phyloP scores from a whole-genome alignment of 495 filamentous ascomycete species.

The Xylaria cubensis region DNA sequence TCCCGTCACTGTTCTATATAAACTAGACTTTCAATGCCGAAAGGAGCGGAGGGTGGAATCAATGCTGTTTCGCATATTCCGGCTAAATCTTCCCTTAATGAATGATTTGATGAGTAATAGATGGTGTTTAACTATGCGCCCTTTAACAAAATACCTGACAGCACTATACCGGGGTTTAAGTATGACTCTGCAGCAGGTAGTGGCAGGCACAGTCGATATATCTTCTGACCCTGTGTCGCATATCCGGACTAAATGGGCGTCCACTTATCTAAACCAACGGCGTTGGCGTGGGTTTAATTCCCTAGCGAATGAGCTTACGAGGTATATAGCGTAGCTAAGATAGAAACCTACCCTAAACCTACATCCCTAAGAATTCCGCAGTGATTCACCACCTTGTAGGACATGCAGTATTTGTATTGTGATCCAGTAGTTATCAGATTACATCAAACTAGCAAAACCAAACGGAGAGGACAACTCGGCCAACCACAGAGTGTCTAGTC shows the following conservation, averaged over 20 bases:
- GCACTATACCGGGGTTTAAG: background rate
- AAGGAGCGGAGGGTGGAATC: constrained; percentile 14
- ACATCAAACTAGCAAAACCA: background rate
- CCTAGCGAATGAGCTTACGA: background rate
- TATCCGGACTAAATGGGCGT: constrained; percentile 14
- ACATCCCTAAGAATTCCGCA: background rate
- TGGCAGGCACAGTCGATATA: background rate
- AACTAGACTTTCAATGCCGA: constrained; percentile 16
- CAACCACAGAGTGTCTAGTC: background rate
- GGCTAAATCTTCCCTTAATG: constrained; percentile 18
- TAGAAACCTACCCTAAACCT: constrained; percentile 3
- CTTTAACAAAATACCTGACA: background rate
- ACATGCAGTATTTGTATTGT: constrained; percentile 3
- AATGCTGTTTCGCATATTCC: constrained; percentile 21
- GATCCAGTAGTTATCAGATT: constrained; percentile 2
- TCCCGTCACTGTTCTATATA: background rate
- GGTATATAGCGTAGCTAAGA: constrained; percentile 10
- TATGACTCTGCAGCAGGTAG: background rate
- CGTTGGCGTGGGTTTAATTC: constrained; percentile 1
- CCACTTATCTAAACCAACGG: constrained; percentile 5
- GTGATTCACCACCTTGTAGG: background rate
- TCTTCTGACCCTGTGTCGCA: constrained; percentile 16
- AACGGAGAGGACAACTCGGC: constrained; percentile 8
- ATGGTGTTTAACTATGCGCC: background rate
- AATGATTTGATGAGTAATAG: constrained; percentile 5